These are phyloP conservation scores for Penicillium sp. DNA, from an alignment of 2,329 filamentous ascomycete species.

Conservation along the genomic window DNA sequence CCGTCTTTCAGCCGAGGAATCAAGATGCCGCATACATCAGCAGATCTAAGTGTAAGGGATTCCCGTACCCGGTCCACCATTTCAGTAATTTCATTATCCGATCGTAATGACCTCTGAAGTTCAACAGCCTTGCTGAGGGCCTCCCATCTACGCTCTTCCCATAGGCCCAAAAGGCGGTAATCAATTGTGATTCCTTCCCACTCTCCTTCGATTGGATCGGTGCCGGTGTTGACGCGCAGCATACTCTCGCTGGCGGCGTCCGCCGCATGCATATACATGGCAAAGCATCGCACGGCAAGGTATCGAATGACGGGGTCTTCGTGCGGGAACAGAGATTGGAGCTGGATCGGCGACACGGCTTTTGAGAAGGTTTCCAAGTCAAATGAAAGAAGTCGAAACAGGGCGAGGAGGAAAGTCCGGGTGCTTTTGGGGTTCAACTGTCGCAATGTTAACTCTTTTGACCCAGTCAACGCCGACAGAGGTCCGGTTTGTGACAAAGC, in stretches of 20 bases:
- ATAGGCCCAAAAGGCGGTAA: constrained; percentile 69
- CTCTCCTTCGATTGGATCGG: constrained; percentile 62
- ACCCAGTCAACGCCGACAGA: constrained; percentile 33
- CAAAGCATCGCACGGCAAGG: constrained; percentile 78
- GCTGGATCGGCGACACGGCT: constrained; percentile 63
- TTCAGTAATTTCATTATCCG: constrained; percentile 19
- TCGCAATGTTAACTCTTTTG: constrained; percentile 28
- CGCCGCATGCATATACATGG: constrained; percentile 73
- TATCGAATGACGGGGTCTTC: constrained; percentile 66
- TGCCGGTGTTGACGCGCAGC: constrained; percentile 64
- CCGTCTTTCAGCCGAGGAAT: constrained; percentile 60
- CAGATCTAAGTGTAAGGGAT: constrained; percentile 59
- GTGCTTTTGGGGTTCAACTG: constrained; percentile 40
- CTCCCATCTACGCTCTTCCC: constrained; percentile 61
- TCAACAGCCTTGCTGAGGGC: constrained; percentile 35
- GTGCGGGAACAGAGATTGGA: constrained; percentile 68
- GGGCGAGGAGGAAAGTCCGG: constrained; percentile 60
- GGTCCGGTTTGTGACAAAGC: constrained; percentile 33
- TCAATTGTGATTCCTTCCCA: constrained; percentile 78
- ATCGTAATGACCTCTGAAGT: constrained; percentile 22
- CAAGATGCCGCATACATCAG: constrained; percentile 65
- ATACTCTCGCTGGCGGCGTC: constrained; percentile 76
- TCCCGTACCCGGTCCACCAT: constrained; percentile 30
- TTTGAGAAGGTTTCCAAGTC: constrained; percentile 68
- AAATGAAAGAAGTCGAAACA: constrained; percentile 78